Percentiles rank a stretch among this genome's conserved stretches.
phyloP scores from a whole-genome alignment of 2,329 filamentous ascomycete species.

The Aureobasidium zeae region DNA sequence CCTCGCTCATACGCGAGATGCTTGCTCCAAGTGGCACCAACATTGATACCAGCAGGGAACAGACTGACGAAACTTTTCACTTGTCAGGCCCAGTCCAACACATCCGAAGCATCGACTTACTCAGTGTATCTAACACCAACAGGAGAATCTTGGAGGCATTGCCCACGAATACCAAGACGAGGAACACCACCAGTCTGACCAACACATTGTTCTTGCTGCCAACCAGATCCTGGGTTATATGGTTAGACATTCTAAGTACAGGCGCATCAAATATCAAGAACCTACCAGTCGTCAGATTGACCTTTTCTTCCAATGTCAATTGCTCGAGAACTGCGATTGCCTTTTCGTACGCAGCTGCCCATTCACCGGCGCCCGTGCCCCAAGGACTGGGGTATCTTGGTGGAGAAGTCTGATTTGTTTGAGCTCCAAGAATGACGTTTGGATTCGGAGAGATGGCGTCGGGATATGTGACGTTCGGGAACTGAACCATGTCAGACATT shows the following conservation, averaged over 20 bases:
- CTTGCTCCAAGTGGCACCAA: constrained; percentile 30
- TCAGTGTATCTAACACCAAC: constrained; percentile 33
- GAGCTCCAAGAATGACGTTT: not conserved
- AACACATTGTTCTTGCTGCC: constrained; percentile 24
- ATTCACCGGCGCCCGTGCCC: constrained; percentile 18
- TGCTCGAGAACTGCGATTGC: constrained; percentile 26
- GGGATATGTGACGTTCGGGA: constrained; percentile 4
- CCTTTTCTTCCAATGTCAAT: constrained; percentile 30
- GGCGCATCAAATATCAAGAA: not conserved
- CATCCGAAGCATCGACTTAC: not conserved
- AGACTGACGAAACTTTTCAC: constrained; percentile 48
- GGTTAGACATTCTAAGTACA: not conserved
- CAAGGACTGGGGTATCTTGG: constrained; percentile 8
- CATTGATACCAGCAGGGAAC: constrained; percentile 28
- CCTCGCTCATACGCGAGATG: constrained; percentile 37
- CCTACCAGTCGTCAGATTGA: constrained; percentile 27
- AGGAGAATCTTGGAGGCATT: constrained; percentile 32
- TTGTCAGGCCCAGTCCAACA: constrained; percentile 28
- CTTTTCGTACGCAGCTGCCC: constrained; percentile 25
- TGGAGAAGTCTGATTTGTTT: constrained; percentile 4
- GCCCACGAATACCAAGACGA: constrained; percentile 29
- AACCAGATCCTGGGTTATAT: constrained; percentile 18
- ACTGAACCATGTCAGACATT: not conserved
- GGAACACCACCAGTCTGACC: constrained; percentile 30
- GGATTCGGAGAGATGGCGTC: constrained; percentile 1